These are phyloP conservation scores for Populus hybrid DNA, from an alignment of 441 rosid genomes.

Conservation along the genomic window DNA sequence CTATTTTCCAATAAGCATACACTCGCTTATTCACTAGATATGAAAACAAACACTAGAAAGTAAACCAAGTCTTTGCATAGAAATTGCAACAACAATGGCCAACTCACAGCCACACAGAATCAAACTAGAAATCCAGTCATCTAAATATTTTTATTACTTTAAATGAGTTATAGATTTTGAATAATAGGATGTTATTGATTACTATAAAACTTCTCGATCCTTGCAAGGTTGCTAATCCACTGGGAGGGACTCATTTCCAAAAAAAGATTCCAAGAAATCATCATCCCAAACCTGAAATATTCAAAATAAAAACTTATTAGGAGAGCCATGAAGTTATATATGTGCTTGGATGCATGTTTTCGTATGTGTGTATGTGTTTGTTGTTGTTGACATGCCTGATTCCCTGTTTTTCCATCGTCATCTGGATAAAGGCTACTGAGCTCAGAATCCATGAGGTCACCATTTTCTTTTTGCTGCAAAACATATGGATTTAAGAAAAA, in stretches of 20 bases:
- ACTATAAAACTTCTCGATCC: not conserved
- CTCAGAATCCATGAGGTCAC: not conserved
- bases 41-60: too few relatives aligned
- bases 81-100: too few relatives aligned
- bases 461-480: conserved; percentile 24
- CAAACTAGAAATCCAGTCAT: too few relatives aligned
- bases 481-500: not conserved
- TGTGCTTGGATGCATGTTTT: not conserved
- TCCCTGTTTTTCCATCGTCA: conserved; percentile 4
- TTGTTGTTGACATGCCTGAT: conserved; percentile 18
- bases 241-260: conserved; percentile 12
- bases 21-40: too few relatives aligned
- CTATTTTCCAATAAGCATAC: too few relatives aligned
- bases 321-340: not conserved
- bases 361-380: not conserved
- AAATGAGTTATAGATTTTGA: too few relatives aligned
- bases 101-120: too few relatives aligned
- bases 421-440: not conserved
- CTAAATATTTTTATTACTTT: too few relatives aligned
- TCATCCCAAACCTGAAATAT: conserved; percentile 40
- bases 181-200: not conserved
- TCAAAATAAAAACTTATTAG: not conserved
- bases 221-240: not conserved
- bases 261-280: conserved; percentile 39
- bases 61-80: too few relatives aligned